Evolutionary conservation across 2,329 filamentous ascomycete species (phyloP), one percentile per base, ranked within the genome.

Genomic region (Neodidymelliopsis sp.): DNA sequence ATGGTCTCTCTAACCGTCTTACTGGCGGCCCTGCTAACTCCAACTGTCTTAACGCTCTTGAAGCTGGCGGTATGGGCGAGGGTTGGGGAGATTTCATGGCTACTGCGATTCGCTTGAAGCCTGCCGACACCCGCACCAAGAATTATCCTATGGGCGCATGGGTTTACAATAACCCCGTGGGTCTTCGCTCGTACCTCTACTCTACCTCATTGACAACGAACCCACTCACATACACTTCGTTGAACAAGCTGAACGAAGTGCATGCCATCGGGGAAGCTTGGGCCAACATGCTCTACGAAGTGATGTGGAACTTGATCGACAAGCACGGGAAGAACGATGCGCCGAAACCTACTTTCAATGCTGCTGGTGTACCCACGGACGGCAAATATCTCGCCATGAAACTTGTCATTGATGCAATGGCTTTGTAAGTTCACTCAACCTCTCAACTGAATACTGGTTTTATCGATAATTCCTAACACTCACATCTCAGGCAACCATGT

Each of bases 71-170:
- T 28, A 82, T 84, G 81, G 81, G 81, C 24, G 82, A 84, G 48
- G 81, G 81, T 27, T 84, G 82, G 82, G 71, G 76, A 45, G 81
- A 84, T 55, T 82, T 83, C 66, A 79, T 78, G 67, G 81, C 81
- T 4, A 78, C 76, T 0, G 78, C 80, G 4, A 73, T 82, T 50
- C 74, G 76, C 38, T 60, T 81, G 48, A 79, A 79, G 68, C 35
- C 73, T 3, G 53, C 51, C 11, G 78, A 82, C 62, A 81, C 75
- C 5, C 72, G 79, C 33, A 53, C 47, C 3, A 79, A 65, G 2
- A 67, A 80, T 65, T 82, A 80, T 59, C 50, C 74, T 7, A 75
- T 83, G 65, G 81, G 78, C 6, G 74, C 73, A 20, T 84, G 81
- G 80, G 72, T 81, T 2, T 65, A 65, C 51, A 75, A 77, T 57